A percentile compares a stretch with the other conserved stretches of the same genome.
These are phyloP conservation scores for Fusarium transvaalense DNA, from an alignment of 2,329 filamentous ascomycete genomes.

Conservation along the genomic window DNA sequence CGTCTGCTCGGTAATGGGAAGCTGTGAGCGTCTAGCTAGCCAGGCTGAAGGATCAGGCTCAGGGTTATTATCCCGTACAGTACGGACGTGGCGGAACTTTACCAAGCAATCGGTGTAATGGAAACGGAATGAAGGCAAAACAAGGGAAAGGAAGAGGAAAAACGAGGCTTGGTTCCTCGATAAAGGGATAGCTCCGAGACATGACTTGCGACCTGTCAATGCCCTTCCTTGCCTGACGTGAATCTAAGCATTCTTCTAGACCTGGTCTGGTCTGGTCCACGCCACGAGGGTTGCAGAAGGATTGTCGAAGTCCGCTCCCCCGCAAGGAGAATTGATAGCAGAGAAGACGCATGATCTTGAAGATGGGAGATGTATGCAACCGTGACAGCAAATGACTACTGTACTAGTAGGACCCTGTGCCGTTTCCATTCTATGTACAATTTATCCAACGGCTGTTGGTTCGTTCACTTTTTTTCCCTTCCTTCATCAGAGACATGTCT, in stretches of 20 bases:
- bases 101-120: constrained; percentile 11
- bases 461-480: background rate
- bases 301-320: background rate
- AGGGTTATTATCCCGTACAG: background rate
- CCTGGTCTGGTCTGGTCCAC: constrained; percentile 3
- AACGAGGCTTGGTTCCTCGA: background rate
- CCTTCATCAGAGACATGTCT: background rate
- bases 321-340: background rate
- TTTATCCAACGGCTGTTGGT: background rate
- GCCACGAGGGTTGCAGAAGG: constrained; percentile 17
- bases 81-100: constrained; percentile 29
- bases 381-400: background rate
- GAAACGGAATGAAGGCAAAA: background rate
- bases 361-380: constrained; percentile 13
- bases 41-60: constrained; percentile 37
- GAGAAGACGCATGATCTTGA: constrained; percentile 12
- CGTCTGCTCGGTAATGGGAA: constrained; percentile 14
- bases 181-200: constrained; percentile 37
- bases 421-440: background rate
- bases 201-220: constrained; percentile 15
- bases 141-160: background rate
- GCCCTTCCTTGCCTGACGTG: constrained; percentile 5
- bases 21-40: constrained; percentile 1
- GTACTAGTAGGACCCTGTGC: background rate
- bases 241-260: constrained; percentile 1